Evolutionary conservation across 2,329 filamentous ascomycete species (phyloP), one percentile per base, ranked within the genome.

Genomic region (Cercospora zeae-maydis): DNA sequence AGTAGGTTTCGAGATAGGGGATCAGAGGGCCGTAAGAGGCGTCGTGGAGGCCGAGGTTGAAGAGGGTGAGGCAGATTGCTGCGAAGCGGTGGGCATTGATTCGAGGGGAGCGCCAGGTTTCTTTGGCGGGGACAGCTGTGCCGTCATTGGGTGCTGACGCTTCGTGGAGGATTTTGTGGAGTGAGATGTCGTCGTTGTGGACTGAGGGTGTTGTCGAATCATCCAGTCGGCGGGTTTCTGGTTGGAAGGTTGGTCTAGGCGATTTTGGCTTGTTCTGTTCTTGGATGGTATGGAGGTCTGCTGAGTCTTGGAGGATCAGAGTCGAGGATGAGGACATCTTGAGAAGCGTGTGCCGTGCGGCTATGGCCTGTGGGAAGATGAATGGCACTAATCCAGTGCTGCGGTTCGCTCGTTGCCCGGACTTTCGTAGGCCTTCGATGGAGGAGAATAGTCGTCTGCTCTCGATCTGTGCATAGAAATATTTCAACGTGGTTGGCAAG

Each of bases 1-100:
- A 47, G 21, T 47, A 47, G 0, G 42, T 47, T n/a, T 47, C 42
- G 42, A 47, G 42, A 13, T 47, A 47, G 21, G 39, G 39, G 19
- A 45, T 45, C 9, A 45, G 58, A 21, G 63, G 53, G 1, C 60
- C 60, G 42, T 60, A 58, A 8, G 60, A 45, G 14, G 63, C 63
- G 16, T 62, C 60, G 60, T 61, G 57, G 57, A 65, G 49, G 3
- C 61, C 63, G 7, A 63, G 57, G 24, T 59, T 58, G 60, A 65
- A 63, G n/a, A 62, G 33, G 8, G 59, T 33, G 21, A 58, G 42
- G 34, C 19, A 36, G 33, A 63, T 49, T 14, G 61, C 56, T 13
- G 39, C 52, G 36, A 65, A 33, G 6, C 63, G 51, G n/a, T 27
- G 53, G 14, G 54, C 54, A 39, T 65, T 65, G 42, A 63, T 51